phyloP scores from a whole-genome alignment of 768 basidiomycete genomes.

The Fomitopsis pulvina region DNA sequence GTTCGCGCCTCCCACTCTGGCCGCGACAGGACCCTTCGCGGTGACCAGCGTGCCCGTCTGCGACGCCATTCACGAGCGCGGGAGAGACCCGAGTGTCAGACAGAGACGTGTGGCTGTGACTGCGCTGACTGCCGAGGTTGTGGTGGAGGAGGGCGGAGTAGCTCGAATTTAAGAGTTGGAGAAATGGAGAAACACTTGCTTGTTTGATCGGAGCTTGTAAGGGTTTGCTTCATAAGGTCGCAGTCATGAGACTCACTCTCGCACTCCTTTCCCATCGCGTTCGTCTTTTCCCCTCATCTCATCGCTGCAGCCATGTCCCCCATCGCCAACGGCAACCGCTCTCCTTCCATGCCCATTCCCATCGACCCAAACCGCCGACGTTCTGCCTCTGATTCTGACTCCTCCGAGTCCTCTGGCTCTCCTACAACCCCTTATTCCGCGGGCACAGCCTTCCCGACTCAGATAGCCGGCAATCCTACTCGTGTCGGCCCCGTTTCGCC shows the following conservation, averaged over 20 bases:
- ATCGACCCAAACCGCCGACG: constrained; percentile 46
- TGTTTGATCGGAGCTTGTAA: constrained; percentile 6
- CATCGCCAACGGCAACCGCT: constrained; percentile 26
- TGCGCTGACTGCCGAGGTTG: too few species aligned
- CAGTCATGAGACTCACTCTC: neutral
- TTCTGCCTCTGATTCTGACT: constrained; percentile 52
- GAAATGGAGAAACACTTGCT: neutral
- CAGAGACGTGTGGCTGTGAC: too few species aligned
- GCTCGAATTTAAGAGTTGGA: constrained; percentile 5
- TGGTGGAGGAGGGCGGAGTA: constrained; percentile 16
- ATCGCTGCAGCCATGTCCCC: constrained; percentile 11
- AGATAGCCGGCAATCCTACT: constrained; percentile 36
- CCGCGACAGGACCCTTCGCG: too few species aligned
- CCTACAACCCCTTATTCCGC: constrained; percentile 46
- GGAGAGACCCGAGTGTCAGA: too few species aligned
- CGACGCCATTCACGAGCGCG: too few species aligned
- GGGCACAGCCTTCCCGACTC: constrained; percentile 43
- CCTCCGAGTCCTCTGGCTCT: constrained; percentile 37
- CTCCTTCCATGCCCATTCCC: constrained; percentile 62
- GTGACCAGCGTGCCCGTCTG: too few species aligned
- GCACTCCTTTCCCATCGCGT: neutral
- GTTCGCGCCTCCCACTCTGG: too few species aligned
- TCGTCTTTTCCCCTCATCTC: neutral
- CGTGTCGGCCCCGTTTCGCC: constrained; percentile 46
- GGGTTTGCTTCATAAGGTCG: constrained; percentile 1